These are phyloP conservation scores for Brassica nigra DNA, from an alignment of 345 rosid genomes.

Conservation along the genomic window DNA sequence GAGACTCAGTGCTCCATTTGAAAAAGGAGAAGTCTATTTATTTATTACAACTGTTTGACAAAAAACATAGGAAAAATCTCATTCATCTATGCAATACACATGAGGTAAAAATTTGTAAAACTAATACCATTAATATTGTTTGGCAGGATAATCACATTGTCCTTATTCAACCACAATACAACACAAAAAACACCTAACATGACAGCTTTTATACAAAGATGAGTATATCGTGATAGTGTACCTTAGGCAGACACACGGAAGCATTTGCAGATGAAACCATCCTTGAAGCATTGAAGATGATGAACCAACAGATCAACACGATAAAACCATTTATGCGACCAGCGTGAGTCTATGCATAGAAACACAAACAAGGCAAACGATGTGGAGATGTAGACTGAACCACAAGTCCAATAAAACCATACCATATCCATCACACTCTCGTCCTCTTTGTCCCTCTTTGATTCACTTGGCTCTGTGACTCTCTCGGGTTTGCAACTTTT, in stretches of 20 bases:
- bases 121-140: too few relatives aligned
- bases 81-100: background rate
- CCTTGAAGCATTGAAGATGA: background rate
- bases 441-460: background rate
- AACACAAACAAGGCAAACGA: background rate
- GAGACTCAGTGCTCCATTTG: too few relatives aligned
- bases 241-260: background rate
- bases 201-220: constrained; percentile 10
- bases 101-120: too few relatives aligned
- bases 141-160: too few relatives aligned
- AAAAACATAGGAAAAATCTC: background rate
- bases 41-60: background rate
- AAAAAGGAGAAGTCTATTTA: background rate
- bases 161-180: background rate
- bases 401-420: constrained; percentile 15
- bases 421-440: background rate
- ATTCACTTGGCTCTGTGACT: too few relatives aligned
- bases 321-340: background rate
- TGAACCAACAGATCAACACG: background rate
- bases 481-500: background rate
- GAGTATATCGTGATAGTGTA: background rate
- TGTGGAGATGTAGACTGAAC: background rate
- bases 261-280: background rate
- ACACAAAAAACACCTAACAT: background rate
- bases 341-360: constrained; percentile 5